These are phyloP conservation scores for Hypoxylon fuscum DNA, from an alignment of 495 filamentous ascomycete species.

Conservation along the genomic window DNA sequence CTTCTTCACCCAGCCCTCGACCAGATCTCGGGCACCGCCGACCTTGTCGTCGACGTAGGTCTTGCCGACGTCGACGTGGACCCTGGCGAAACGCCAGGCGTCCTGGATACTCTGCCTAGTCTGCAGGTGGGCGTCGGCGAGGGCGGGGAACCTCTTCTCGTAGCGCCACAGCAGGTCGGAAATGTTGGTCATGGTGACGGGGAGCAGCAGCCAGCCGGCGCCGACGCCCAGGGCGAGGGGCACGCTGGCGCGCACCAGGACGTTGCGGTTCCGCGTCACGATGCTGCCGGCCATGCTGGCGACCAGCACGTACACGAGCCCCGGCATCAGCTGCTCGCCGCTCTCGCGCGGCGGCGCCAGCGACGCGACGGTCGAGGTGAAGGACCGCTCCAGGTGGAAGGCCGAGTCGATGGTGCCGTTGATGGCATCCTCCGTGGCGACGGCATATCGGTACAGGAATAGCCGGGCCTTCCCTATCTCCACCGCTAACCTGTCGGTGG, in stretches of 20 bases:
- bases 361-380: constrained; percentile 85
- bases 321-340: constrained; percentile 85
- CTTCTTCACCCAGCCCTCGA: constrained; percentile 92
- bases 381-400: constrained; percentile 80
- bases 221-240: constrained; percentile 77
- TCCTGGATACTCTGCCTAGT: constrained; percentile 71
- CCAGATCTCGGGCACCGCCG: constrained; percentile 69
- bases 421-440: constrained; percentile 75
- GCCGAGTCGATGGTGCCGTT: constrained; percentile 77
- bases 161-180: constrained; percentile 84
- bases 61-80: constrained; percentile 74
- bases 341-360: constrained; percentile 84
- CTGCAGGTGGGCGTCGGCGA: constrained; percentile 79
- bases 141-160: constrained; percentile 82
- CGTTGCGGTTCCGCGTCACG: constrained; percentile 81
- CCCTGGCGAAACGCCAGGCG: constrained; percentile 72
- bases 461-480: constrained; percentile 83
- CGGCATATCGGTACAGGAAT: constrained; percentile 77
- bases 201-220: constrained; percentile 77
- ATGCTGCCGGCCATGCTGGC: constrained; percentile 93
- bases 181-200: constrained; percentile 85
- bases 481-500: constrained; percentile 88
- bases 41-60: constrained; percentile 83
- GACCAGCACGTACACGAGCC: constrained; percentile 87
- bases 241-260: constrained; percentile 75